These are phyloP conservation scores for Daldinia childiae DNA, from an alignment of 495 filamentous ascomycete genomes.

Conservation along the genomic window DNA sequence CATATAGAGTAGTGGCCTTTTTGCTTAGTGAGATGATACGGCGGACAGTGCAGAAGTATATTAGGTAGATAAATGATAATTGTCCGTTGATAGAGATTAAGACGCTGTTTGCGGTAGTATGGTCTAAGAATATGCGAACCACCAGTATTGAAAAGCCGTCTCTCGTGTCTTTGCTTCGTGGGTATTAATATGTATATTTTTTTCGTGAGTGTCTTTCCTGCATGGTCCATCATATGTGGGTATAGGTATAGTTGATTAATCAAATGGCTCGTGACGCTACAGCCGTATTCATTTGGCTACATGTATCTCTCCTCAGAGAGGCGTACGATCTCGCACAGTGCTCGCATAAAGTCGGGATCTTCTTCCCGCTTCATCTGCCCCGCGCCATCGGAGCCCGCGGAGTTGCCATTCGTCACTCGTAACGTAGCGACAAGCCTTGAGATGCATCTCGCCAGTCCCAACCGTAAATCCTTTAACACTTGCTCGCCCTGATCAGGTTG, in stretches of 20 bases:
- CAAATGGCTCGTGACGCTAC: not conserved
- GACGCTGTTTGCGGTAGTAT: not conserved
- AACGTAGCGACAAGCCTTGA: slow-evolving; percentile 52
- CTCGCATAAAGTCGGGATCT: slow-evolving; percentile 51
- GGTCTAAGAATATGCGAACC: not conserved
- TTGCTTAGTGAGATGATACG: slow-evolving; percentile 10
- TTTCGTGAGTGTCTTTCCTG: not conserved
- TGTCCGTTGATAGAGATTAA: not conserved
- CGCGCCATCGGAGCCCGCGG: slow-evolving; percentile 21
- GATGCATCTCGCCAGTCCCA: slow-evolving; percentile 52
- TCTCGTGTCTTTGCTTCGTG: not conserved
- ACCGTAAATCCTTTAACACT: slow-evolving; percentile 46
- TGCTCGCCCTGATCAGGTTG: slow-evolving; percentile 33
- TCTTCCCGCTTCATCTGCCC: slow-evolving; percentile 33
- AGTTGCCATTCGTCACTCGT: slow-evolving; percentile 35
- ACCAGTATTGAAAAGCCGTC: not conserved
- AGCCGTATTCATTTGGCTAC: slow-evolving; percentile 1
- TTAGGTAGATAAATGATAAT: not conserved
- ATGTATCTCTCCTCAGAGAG: slow-evolving; percentile 50
- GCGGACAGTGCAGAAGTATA: not conserved
- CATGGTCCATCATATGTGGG: not conserved
- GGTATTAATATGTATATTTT: not conserved
- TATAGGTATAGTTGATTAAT: not conserved
- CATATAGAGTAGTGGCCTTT: slow-evolving; percentile 20
- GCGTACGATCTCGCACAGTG: slow-evolving; percentile 56